Evolutionary conservation across 1,284 basidiomycete genomes (phyloP).

Genomic region (Sporisorium graminicola): DNA sequence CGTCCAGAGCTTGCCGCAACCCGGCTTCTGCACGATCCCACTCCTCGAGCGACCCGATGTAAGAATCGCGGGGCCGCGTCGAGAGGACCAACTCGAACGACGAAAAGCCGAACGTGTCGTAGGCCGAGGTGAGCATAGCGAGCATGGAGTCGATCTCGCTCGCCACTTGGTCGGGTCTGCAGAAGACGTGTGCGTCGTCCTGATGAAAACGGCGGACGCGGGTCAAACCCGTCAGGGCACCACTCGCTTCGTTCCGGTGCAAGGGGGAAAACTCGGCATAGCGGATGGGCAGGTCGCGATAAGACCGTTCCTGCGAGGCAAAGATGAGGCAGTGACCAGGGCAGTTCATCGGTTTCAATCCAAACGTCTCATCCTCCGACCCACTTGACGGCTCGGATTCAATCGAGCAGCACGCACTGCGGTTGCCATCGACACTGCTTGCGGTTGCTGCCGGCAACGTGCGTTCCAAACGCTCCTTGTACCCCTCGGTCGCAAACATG

Average conservation of each 20-base stretch:
- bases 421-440: conserved; percentile 9
- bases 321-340: conserved; percentile 67
- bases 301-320: conserved; percentile 56
- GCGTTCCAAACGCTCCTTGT: conserved; percentile 42
- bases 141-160: conserved; percentile 65
- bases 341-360: conserved; percentile 69
- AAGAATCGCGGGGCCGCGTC: conserved; percentile 59
- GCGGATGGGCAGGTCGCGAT: conserved; percentile 65
- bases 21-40: conserved; percentile 64
- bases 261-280: conserved; percentile 66
- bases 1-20: conserved; percentile 55
- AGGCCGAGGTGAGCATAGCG: conserved; percentile 65
- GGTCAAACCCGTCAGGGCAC: conserved; percentile 63
- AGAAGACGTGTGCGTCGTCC: conserved; percentile 69
- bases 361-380: conserved; percentile 50
- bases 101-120: conserved; percentile 64
- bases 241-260: conserved; percentile 65
- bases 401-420: conserved; percentile 40
- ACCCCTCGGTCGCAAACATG: conserved; percentile 67
- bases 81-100: conserved; percentile 67
- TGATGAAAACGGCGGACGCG: conserved; percentile 66
- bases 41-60: conserved; percentile 53
- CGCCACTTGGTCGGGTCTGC: conserved; percentile 57
- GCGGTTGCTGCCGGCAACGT: too few relatives aligned
- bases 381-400: conserved; percentile 1